Base-by-base conservation (phyloP, 2,329 filamentous ascomycete genomes). In the Trichoderma polysporum region DNA sequence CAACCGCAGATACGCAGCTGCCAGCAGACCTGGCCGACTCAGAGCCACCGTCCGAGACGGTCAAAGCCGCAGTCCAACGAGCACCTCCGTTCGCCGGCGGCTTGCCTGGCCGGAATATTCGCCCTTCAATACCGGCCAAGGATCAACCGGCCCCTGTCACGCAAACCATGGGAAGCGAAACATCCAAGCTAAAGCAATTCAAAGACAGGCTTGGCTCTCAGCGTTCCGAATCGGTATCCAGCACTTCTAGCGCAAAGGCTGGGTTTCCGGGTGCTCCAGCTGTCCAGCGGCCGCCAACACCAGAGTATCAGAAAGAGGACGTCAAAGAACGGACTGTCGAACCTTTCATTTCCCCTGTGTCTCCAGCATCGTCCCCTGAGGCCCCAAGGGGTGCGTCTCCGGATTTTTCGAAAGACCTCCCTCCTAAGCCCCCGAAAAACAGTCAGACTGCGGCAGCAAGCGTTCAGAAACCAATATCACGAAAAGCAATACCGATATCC, bases 281-380 rank as follows among this genome's bases (percentile, higher is more conserved):
- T 27, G 68, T 71, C 50, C 76, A 78, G 45, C 78, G 82, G 2
- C 80, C 82, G 10, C 83, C 83, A 1, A 85, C 83, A 2, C 83
- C 83, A 17, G 83, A 85, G 52, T 84, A 85, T 66, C 79, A 79
- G 45, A 78, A 78, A 22, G 77, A 80, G 50, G 82, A 84, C 66
- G 73, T 78, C 60, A 77, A 77, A 68, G 77, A 76, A 15, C 75
- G 78, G 2, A 72, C 76, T 8, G 67, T 78, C 45, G 76, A 79
- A 29, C 74, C 74, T 2, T 74, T 80, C 54, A 74, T 79, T 27
- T 81, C 82, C 2, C 82, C 82, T 4, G 74, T 79, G 2, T 84
- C 83, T 8, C 82, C 82, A 7, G 80, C 79, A 12, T 78, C 81
- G 3, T 83, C 82, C 3, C 78, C 81, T 2, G 79, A 81, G 47